Evolutionary conservation across 129 eudicot genomes (phyloP).

Genomic region (Pulicaria dysenterica): DNA sequence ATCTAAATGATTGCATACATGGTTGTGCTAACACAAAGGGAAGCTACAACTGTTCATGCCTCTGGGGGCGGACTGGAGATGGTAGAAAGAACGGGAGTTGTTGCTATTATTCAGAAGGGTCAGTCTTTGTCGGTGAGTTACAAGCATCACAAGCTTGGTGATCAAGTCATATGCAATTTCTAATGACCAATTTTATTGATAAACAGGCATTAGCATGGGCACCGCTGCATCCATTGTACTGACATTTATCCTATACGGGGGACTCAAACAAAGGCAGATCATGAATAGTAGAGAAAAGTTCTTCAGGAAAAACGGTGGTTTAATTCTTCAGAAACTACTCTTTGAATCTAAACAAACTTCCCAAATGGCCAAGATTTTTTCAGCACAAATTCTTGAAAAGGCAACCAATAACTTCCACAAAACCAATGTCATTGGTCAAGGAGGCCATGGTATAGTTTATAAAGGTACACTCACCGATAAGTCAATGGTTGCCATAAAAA

Average conservation of each 20-base stretch:
- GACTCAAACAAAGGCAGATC: slow-evolving; percentile 29
- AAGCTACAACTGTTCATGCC: slow-evolving; percentile 22
- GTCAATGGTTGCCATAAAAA: slow-evolving; percentile 19
- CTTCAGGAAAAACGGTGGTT: slow-evolving; percentile 31
- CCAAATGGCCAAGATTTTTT: slow-evolving; percentile 18
- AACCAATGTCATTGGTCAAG: slow-evolving; percentile 7
- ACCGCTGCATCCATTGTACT: slow-evolving; percentile 13
- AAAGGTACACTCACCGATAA: slow-evolving; percentile 13
- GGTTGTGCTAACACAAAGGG: slow-evolving; percentile 18
- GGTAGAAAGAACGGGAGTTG: slow-evolving; percentile 21
- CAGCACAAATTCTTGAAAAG: slow-evolving; percentile 5
- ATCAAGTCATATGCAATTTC: not conserved
- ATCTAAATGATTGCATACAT: slow-evolving; percentile 6
- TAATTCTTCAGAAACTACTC: slow-evolving; percentile 36
- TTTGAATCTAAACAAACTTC: slow-evolving; percentile 14
- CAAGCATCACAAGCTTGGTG: not conserved
- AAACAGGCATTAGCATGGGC: slow-evolving; percentile 26
- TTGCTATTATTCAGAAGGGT: slow-evolving; percentile 19
- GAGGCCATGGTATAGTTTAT: slow-evolving; percentile 1
- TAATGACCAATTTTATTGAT: not conserved
- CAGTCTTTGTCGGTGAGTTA: not conserved
- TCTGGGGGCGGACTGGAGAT: slow-evolving; percentile 21
- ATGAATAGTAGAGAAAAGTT: slow-evolving; percentile 29
- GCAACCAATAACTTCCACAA: slow-evolving; percentile 20
- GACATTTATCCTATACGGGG: slow-evolving; percentile 20